Evolutionary conservation across 345 rosid genomes (phyloP).

Genomic region (Pistacia atlantica): DNA sequence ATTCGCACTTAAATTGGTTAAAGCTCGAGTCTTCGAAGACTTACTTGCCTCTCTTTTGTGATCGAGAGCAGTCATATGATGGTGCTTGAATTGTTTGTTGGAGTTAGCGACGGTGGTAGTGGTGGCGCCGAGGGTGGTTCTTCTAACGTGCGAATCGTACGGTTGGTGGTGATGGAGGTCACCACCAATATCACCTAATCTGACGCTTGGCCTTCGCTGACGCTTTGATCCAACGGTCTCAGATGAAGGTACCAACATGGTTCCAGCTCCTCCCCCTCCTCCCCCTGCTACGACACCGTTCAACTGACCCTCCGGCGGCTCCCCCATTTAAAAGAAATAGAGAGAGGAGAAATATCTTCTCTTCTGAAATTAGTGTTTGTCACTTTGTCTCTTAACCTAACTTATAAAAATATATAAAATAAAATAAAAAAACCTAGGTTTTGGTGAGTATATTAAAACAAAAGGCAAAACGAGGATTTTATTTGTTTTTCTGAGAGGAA

Average conservation of each 20-base stretch:
- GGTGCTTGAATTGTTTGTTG: slow-evolving; percentile 11
- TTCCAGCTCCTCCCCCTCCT: slow-evolving; percentile 22
- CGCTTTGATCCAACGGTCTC: slow-evolving; percentile 73
- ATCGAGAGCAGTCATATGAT: slow-evolving; percentile 5
- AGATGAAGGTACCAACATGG: slow-evolving; percentile 36
- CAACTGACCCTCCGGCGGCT: slow-evolving; percentile 42
- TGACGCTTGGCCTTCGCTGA: slow-evolving; percentile 84
- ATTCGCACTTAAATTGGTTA: slow-evolving; percentile 52
- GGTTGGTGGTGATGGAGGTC: slow-evolving; percentile 41
- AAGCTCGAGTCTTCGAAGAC: slow-evolving; percentile 58
- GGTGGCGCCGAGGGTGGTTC: slow-evolving; percentile 27
- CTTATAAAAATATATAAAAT: background rate
- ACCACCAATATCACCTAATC: slow-evolving; percentile 91
- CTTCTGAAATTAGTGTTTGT: background rate
- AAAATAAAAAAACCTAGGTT: slow-evolving; percentile 2
- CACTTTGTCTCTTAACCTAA: background rate
- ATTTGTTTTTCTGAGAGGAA: background rate
- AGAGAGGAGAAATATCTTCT: background rate
- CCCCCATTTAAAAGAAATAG: slow-evolving; percentile 46
- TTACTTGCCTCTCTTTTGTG: slow-evolving; percentile 37
- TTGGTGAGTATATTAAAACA: background rate
- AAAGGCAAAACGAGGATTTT: background rate
- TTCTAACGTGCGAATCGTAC: slow-evolving; percentile 55
- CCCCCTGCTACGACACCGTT: slow-evolving; percentile 42
- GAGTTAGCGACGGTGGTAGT: slow-evolving; percentile 3